Base-by-base conservation (phyloP, 208 protist species). In the Entamoeba histolytica region DNA sequence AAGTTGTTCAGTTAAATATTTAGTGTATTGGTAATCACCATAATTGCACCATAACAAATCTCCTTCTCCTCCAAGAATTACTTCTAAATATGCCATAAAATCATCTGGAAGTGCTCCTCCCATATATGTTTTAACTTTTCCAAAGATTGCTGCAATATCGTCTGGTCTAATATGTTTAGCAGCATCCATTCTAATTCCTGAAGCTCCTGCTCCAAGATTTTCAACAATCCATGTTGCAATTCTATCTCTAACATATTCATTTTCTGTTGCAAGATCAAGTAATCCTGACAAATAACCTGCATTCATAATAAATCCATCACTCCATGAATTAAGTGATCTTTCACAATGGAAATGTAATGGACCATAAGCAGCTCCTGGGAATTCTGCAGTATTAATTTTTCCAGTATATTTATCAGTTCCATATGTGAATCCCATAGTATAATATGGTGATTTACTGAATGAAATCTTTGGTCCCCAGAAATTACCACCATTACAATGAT, bases 281-380 rank as follows among this genome's bases (percentile, higher is more conserved):
- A 97, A 91, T 5, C 96, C 96, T 49, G n/a, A 31, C 5, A 97
- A 91, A 96, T 96, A 97, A 5, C 96, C 95, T 49, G 73, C 95
- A 57, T 97, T 96, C 35, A 97, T 93, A 73, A 93, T 93, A 28
- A 96, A 92, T 19, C 95, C 95, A 93, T 96, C 95, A n/a, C 39
- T 96, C 96, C 96, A 97, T 28, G 96, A 95, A 73, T 95, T 96
- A 10, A 97, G 93, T 17, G 94, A 19, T 47, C 95, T 93, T 50
- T 97, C 96, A 93, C 96, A 97, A 91, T 97, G 96, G 93, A 97
- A 97, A 73, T 97, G 93, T 28, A 78, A 31, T 87, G 96, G 95
- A 4, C 61, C 93, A 91, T 96, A 97, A 51, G 95, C 47, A 44
- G 93, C 96, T 35, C 94, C 92, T 55, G 96, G 96, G 49, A 94